These are phyloP conservation scores for Ascochyta viciae-villosae DNA, from an alignment of 2,329 filamentous ascomycete genomes.

Conservation along the genomic window DNA sequence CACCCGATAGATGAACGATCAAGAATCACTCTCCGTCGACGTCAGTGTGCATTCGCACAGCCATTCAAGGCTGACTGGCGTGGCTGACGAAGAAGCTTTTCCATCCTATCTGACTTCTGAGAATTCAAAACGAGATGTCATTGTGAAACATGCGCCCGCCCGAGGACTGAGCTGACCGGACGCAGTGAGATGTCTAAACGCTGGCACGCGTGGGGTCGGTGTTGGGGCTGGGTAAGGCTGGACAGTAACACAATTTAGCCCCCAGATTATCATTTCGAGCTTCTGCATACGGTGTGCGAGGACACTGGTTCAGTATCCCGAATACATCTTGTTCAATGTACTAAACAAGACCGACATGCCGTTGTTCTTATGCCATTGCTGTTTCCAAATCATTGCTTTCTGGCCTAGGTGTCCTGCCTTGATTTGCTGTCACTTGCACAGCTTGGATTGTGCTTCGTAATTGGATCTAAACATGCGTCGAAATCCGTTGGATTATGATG, in stretches of 20 bases:
- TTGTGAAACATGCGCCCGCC: not conserved
- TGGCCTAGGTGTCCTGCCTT: not conserved
- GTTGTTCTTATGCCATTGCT: not conserved
- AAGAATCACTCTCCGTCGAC: not conserved
- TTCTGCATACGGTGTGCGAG: not conserved
- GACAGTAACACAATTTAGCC: not conserved
- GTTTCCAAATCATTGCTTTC: not conserved
- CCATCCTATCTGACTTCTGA: not conserved
- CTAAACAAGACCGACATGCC: not conserved
- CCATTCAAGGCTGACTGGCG: slow-evolving; percentile 1
- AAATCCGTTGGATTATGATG: not conserved
- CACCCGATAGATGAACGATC: not conserved
- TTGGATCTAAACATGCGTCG: not conserved
- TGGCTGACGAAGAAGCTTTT: slow-evolving; percentile 5
- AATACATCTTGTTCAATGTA: not conserved
- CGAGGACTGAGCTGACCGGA: slow-evolving; percentile 1
- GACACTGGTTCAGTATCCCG: not conserved
- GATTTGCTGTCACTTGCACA: not conserved
- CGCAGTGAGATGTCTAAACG: slow-evolving; percentile 7
- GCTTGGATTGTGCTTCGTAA: not conserved
- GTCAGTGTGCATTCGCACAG: not conserved
- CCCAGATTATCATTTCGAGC: not conserved
- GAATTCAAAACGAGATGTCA: not conserved
- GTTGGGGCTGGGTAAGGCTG: not conserved
- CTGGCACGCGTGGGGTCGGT: not conserved